phyloP scores from a whole-genome alignment of 139 green algal species.

The Protoeuglena noctilucae region DNA sequence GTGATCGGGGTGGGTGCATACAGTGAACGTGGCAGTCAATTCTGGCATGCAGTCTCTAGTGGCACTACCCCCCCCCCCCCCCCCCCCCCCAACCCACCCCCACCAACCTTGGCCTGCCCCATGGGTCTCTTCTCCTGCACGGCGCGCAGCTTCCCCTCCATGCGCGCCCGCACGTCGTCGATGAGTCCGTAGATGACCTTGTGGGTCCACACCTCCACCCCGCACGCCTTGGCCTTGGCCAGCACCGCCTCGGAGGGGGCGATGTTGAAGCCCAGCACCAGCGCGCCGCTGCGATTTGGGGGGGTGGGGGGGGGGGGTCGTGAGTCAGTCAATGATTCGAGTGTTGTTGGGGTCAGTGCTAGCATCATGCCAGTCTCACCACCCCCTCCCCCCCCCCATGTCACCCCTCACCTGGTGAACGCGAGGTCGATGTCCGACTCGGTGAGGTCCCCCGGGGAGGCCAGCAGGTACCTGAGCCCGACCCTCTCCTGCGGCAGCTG shows the following conservation, averaged over 20 bases:
- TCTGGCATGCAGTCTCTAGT: neutral
- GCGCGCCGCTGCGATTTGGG: no score
- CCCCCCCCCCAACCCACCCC: neutral
- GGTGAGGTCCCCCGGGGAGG: slow-evolving; percentile 63
- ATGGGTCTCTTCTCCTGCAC: slow-evolving; percentile 57
- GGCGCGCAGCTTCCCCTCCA: slow-evolving; percentile 80
- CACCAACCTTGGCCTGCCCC: slow-evolving; percentile 34
- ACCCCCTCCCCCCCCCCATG: no score
- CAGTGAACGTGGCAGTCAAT: neutral
- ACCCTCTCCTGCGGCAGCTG: slow-evolving; percentile 76
- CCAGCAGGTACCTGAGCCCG: slow-evolving; percentile 75
- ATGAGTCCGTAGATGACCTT: slow-evolving; percentile 93
- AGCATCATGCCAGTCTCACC: no score
- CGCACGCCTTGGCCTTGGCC: slow-evolving; percentile 48
- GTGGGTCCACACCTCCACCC: slow-evolving; percentile 20
- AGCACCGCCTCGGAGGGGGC: slow-evolving; percentile 39
- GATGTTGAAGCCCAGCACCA: slow-evolving; percentile 70
- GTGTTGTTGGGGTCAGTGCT: no score
- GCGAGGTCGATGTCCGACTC: slow-evolving; percentile 82
- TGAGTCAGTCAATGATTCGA: no score
- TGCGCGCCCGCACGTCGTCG: slow-evolving; percentile 81
- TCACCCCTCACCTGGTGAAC: no score
- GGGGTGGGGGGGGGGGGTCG: neutral
- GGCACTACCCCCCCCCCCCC: neutral
- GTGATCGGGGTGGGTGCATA: slow-evolving; percentile 4